Base-by-base conservation (phyloP, 306 rosid species). In the Gillenia trifoliata region DNA sequence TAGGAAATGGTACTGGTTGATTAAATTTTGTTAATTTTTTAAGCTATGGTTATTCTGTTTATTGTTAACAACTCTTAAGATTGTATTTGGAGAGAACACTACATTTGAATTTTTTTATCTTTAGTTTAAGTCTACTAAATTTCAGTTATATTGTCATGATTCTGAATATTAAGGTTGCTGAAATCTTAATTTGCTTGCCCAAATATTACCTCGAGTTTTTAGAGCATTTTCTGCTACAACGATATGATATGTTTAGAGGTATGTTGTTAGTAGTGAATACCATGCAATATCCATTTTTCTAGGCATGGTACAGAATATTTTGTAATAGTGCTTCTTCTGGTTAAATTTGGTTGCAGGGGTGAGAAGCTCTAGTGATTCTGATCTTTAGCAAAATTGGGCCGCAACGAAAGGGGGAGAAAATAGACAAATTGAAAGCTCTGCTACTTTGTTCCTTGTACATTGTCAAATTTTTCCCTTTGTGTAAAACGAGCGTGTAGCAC, bases 321-420 rank as follows among this genome's bases (percentile, higher is more conserved):
- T 12, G 70, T 31, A 28, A 23, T 74, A 25, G 34, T 23, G 59
- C 47, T 45, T 25, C 11, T 25, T 71, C 22, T 63, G 59, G 17
- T 2, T 2, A 38, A 28, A 50, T 28, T 50, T 76, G 41, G 47
- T 79, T 54, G 79, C 66, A 83, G 87, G 79, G 19, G 66, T 79
- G 73, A 72, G 79, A 66, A 79, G 40, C 40, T 71, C 41, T 19
- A 23, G 75, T 75, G 70, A 29, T 72, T 74, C 77, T 77, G 54
- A 66, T 74, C 30, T 71, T 34, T 36, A 74, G 68, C 67, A 31
- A 33, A 43, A 2, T 22, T 19, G 60, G 15, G 41, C 20, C 4
- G 41, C 62, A 16, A 69, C 29, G 28, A 43, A 40, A 60, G 13
- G 12, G 6, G 68, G 67, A 10, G 17, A 29, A 29, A 23, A 0